phyloP scores from a whole-genome alignment of 2,329 filamentous ascomycete species.

The Fusarium succisae region DNA sequence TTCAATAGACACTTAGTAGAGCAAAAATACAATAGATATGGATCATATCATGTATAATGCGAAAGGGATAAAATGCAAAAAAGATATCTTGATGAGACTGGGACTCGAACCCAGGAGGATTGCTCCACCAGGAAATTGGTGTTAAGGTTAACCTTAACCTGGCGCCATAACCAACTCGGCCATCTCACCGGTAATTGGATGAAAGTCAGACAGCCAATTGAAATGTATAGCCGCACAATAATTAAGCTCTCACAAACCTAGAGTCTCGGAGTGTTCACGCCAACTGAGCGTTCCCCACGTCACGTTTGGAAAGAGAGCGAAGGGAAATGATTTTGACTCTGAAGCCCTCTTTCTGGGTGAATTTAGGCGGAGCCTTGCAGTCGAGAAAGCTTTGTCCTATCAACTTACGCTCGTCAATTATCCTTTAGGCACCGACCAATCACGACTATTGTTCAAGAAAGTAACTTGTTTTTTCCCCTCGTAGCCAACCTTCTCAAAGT shows the following conservation, averaged over 20 bases:
- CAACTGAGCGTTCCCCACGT: background rate
- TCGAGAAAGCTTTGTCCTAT: too few relatives aligned
- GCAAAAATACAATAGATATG: conserved; percentile 57
- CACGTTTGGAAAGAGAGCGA: background rate
- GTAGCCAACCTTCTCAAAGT: too few relatives aligned
- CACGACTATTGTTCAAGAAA: background rate
- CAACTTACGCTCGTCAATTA: background rate
- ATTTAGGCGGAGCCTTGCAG: fast-evolving
- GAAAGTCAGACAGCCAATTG: fast-evolving
- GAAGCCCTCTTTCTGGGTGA: fast-evolving
- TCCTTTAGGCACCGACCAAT: background rate
- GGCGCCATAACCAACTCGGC: conserved; percentile 35
- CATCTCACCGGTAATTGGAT: conserved; percentile 24
- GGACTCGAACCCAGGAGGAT: conserved; percentile 36
- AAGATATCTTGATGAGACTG: conserved; percentile 17
- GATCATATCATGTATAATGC: too few relatives aligned
- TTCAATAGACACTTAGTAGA: background rate
- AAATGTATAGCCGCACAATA: fast-evolving
- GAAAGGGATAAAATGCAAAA: background rate
- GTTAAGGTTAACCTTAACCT: conserved; percentile 33
- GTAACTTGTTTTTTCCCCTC: background rate
- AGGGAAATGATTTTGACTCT: fast-evolving
- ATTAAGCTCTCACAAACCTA: background rate
- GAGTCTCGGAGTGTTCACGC: background rate
- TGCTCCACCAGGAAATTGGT: conserved; percentile 31